phyloP scores from a whole-genome alignment of 495 filamentous ascomycete species.

The Letharia lupina region DNA sequence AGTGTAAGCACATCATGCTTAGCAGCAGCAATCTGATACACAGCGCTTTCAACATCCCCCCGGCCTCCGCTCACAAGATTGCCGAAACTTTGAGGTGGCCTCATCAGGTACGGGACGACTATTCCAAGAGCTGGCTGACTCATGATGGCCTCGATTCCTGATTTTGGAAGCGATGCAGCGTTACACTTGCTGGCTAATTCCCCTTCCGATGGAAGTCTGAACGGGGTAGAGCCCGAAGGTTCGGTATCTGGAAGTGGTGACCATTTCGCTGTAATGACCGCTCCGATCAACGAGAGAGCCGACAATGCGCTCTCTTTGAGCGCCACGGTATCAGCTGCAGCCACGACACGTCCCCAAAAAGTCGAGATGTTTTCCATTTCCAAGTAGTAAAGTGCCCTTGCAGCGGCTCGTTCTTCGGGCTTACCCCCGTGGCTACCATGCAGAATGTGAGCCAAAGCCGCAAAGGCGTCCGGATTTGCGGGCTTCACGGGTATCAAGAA shows the following conservation, averaged over 20 bases:
- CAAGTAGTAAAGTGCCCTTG: conserved; percentile 48
- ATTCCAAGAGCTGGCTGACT: conserved; percentile 43
- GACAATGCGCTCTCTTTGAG: conserved; percentile 51
- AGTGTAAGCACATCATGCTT: conserved; percentile 50
- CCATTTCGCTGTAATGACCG: conserved; percentile 52
- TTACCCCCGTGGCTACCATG: conserved; percentile 37
- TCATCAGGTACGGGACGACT: conserved; percentile 52
- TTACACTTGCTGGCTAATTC: conserved; percentile 32
- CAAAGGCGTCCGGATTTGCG: conserved; percentile 45
- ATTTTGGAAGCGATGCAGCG: conserved; percentile 36
- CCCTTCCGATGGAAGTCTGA: conserved; percentile 38
- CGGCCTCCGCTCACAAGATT: conserved; percentile 51
- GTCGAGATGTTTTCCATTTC: conserved; percentile 43
- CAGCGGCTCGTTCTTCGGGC: conserved; percentile 40
- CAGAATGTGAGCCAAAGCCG: conserved; percentile 48
- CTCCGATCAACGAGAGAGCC: conserved; percentile 44
- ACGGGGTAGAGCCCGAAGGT: conserved; percentile 30
- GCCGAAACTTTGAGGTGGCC: conserved; percentile 48
- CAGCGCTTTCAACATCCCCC: conserved; percentile 48
- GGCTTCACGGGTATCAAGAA: conserved; percentile 42
- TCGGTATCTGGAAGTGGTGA: conserved; percentile 28
- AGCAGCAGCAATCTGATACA: conserved; percentile 51
- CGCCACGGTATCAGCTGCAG: conserved; percentile 48
- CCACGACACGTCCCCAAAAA: conserved; percentile 46
- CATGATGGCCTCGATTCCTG: conserved; percentile 45